Conservation (phyloP, 305 asterid genomes). For the Lippia alba region DNA sequence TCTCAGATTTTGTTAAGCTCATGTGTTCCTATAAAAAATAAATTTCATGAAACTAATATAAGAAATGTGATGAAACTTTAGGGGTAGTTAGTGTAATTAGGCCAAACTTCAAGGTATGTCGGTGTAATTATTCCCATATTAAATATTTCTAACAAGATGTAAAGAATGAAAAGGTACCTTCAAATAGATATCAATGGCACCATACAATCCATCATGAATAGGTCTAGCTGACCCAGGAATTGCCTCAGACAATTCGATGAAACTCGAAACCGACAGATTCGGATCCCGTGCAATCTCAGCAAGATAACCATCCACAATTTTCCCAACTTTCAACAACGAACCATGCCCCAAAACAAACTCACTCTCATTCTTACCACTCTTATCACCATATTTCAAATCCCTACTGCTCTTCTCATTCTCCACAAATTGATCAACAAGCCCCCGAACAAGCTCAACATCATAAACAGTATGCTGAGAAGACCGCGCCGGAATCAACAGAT, state of each 20-base stretch:
- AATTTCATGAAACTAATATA: no score
- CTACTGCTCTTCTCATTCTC: slow-evolving; percentile 45
- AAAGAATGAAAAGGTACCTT: slow-evolving; percentile 46
- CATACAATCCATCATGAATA: slow-evolving; percentile 73
- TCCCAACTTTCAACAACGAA: slow-evolving; percentile 73
- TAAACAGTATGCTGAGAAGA: slow-evolving; percentile 65
- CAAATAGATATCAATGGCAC: slow-evolving; percentile 74
- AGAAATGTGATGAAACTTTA: no score
- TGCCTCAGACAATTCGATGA: slow-evolving; percentile 61
- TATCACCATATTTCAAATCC: slow-evolving; percentile 39
- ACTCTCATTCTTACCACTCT: slow-evolving; percentile 36
- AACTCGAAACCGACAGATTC: slow-evolving; percentile 53
- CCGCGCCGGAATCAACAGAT: slow-evolving; percentile 78
- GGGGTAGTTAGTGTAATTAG: no score
- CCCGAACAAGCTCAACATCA: slow-evolving; percentile 73
- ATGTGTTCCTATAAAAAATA: slow-evolving; percentile 59
- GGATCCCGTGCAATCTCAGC: slow-evolving; percentile 71
- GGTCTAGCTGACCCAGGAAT: slow-evolving; percentile 82
- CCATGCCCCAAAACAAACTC: slow-evolving; percentile 71
- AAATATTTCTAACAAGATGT: no score
- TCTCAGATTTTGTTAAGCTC: slow-evolving; percentile 65
- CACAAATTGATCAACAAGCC: slow-evolving; percentile 59
- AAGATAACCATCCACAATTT: slow-evolving; percentile 73
- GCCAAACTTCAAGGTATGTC: no score
- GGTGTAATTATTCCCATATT: no score